These are phyloP conservation scores for Penicillium sp. DNA, from an alignment of 2,329 filamentous ascomycete species.

Conservation along the genomic window DNA sequence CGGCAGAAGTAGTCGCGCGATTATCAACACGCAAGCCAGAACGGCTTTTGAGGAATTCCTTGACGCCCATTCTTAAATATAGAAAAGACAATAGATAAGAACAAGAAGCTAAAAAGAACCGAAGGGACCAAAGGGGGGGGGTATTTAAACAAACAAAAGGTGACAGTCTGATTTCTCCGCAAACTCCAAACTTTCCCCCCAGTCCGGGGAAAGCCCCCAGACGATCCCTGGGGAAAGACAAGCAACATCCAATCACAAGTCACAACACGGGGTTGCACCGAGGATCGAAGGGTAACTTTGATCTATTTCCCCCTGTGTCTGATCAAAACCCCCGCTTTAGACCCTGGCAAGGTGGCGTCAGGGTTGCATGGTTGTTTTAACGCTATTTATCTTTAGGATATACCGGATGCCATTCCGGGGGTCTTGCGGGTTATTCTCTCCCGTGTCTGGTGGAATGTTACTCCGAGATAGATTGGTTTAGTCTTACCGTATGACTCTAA, in stretches of 20 bases:
- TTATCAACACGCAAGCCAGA: constrained; percentile 37
- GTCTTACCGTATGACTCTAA: background rate
- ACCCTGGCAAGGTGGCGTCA: constrained; percentile 4
- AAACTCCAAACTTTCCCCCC: constrained; percentile 9
- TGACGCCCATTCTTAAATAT: constrained; percentile 28
- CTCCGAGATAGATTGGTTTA: background rate
- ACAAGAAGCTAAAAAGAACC: background rate
- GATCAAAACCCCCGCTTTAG: background rate
- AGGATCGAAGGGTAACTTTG: background rate
- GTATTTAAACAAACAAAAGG: constrained; percentile 1
- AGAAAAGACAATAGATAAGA: background rate
- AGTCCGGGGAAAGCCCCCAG: constrained; percentile 11
- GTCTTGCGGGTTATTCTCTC: background rate
- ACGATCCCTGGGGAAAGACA: constrained; percentile 3
- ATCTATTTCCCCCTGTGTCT: background rate
- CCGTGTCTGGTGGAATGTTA: constrained; percentile 8
- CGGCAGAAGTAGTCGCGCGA: constrained; percentile 41
- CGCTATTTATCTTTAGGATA: background rate
- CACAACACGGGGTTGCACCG: background rate
- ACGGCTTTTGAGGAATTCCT: constrained; percentile 32
- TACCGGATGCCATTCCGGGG: constrained; percentile 2
- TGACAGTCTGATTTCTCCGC: constrained; percentile 9
- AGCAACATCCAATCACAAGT: background rate
- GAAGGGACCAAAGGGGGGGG: background rate
- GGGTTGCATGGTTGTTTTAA: constrained; percentile 6